Evolutionary conservation across 2,329 filamentous ascomycete genomes (phyloP).

Genomic region (Huntiella abstrusa): DNA sequence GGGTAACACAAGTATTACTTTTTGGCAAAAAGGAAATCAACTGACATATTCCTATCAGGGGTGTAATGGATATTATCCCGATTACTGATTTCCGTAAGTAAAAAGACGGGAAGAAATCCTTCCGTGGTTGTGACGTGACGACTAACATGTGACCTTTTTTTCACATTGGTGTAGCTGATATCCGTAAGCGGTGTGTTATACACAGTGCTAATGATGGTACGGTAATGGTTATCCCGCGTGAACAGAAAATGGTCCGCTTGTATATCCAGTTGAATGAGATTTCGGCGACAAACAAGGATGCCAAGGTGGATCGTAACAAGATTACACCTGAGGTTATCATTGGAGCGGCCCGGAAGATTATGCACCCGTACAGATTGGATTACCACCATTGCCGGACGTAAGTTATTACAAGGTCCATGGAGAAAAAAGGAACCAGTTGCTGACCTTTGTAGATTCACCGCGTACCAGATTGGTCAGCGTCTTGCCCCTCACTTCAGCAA

Average conservation of each 20-base stretch:
- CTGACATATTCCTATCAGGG: constrained; percentile 12
- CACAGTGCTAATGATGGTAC: constrained; percentile 35
- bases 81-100: constrained; percentile 29
- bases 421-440: constrained; percentile 11
- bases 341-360: constrained; percentile 39
- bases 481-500: constrained; percentile 35
- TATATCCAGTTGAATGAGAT: constrained; percentile 41
- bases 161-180: constrained; percentile 22
- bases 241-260: constrained; percentile 46
- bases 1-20: background rate
- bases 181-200: constrained; percentile 34
- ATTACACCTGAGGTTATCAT: constrained; percentile 46
- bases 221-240: constrained; percentile 49
- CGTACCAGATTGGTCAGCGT: constrained; percentile 45
- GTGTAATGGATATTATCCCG: constrained; percentile 22
- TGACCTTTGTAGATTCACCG: constrained; percentile 33
- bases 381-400: constrained; percentile 43
- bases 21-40: constrained; percentile 1
- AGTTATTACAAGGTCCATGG: background rate
- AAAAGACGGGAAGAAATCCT: background rate
- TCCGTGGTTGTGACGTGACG: background rate
- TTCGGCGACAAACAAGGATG: constrained; percentile 21
- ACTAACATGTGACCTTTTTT: background rate
- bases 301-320: constrained; percentile 34
- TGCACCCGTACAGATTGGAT: constrained; percentile 46